Conservation (phyloP, 208 protist species). For the Tritrichomonas foetus region DNA sequence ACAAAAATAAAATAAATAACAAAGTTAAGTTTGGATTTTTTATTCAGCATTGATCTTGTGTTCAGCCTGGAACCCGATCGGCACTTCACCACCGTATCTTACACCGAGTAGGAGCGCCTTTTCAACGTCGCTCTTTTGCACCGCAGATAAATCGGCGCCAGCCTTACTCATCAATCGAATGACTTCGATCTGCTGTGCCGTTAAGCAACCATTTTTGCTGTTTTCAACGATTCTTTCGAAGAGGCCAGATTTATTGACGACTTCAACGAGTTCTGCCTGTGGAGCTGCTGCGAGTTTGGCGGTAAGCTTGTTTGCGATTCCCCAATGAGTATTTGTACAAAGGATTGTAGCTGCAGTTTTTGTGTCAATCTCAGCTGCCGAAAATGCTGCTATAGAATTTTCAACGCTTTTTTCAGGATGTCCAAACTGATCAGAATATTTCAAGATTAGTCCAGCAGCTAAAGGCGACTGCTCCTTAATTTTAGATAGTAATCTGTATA, state of each 20-base stretch:
- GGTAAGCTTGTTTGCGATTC: neutral
- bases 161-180: neutral
- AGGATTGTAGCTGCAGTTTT: neutral
- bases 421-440: neutral
- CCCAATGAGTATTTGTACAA: neutral
- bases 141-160: neutral
- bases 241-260: neutral
- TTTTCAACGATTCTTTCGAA: neutral
- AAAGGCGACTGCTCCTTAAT: neutral
- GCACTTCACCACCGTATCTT: neutral
- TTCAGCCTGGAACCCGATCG: neutral
- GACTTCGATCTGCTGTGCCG: neutral
- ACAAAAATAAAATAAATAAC: too few species aligned
- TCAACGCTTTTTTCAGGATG: neutral
- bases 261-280: neutral
- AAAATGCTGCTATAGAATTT: neutral
- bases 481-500: neutral
- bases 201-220: neutral
- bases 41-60: conserved; percentile 25
- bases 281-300: neutral
- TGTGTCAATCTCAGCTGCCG: neutral
- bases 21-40: too few species aligned
- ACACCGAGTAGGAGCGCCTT: neutral
- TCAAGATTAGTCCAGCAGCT: neutral
- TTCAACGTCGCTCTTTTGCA: neutral